phyloP scores from a whole-genome alignment of 352 stramenopile genomes.

The Pythium phragmiticola region DNA sequence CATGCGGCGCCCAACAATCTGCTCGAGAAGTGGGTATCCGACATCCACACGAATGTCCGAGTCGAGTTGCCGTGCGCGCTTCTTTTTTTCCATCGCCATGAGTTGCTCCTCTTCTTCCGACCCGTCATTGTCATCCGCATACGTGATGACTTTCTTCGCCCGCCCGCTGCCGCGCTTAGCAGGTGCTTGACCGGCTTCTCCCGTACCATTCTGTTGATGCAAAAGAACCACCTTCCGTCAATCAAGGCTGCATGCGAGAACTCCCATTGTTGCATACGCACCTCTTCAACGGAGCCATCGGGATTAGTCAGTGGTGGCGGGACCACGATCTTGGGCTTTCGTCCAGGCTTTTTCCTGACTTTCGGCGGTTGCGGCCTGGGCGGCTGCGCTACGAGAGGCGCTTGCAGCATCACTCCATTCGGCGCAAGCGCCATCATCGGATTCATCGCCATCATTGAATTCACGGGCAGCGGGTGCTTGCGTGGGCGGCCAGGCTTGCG shows the following conservation, averaged over 20 bases:
- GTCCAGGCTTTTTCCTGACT: conserved; percentile 23
- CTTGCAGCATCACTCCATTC: neutral
- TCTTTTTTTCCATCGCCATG: conserved; percentile 60
- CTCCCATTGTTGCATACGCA: neutral
- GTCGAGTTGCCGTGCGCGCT: conserved; percentile 72
- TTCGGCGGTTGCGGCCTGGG: conserved; percentile 1
- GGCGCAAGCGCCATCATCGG: conserved; percentile 4
- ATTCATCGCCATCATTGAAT: conserved; percentile 9
- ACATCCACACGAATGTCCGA: conserved; percentile 54
- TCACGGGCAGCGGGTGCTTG: conserved; percentile 11
- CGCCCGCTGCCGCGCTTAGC: conserved; percentile 27
- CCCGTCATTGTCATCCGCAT: conserved; percentile 65
- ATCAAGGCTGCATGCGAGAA: neutral
- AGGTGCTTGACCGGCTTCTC: neutral
- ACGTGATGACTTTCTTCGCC: conserved; percentile 70
- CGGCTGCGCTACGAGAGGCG: neutral
- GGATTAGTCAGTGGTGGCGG: neutral
- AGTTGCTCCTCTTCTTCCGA: conserved; percentile 68
- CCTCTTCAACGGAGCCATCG: neutral
- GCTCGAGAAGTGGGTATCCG: conserved; percentile 68
- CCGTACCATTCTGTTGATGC: neutral
- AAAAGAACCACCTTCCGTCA: neutral
- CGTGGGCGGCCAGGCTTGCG: conserved; percentile 20
- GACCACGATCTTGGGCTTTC: conserved; percentile 7
- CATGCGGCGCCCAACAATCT: conserved; percentile 82